phyloP scores from a whole-genome alignment of 139 green algal genomes.

The Picochlorum sp. region DNA sequence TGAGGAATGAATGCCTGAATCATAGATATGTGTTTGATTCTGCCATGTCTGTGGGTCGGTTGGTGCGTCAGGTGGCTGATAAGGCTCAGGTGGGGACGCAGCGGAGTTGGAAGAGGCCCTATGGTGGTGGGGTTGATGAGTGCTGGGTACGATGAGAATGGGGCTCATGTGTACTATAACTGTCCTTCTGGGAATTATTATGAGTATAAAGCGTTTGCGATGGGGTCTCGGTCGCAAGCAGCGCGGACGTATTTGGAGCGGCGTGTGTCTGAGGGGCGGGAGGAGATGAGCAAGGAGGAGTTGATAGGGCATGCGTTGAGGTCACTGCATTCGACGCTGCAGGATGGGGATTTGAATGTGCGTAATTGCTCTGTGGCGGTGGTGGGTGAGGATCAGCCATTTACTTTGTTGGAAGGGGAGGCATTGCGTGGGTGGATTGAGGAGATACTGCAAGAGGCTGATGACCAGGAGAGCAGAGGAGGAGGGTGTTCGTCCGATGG shows the following conservation, averaged over 20 bases:
- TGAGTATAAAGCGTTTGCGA: conserved; percentile 95
- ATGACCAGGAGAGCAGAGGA: neutral
- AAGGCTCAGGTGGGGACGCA: conserved; percentile 84
- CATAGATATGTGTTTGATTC: conserved; percentile 91
- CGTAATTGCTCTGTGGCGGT: conserved; percentile 71
- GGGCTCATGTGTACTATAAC: conserved; percentile 69
- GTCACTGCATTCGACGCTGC: conserved; percentile 35
- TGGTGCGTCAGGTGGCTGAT: conserved; percentile 89
- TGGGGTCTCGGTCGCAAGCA: conserved; percentile 87
- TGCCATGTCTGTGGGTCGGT: conserved; percentile 67
- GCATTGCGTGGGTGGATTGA: conserved; percentile 49
- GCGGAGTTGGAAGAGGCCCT: conserved; percentile 88
- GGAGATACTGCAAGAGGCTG: conserved; percentile 20
- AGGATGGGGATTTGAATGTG: conserved; percentile 77
- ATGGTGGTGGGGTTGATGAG: conserved; percentile 92
- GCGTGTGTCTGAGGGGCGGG: conserved; percentile 82
- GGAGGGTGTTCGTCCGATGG: too few relatives aligned
- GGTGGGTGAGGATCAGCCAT: conserved; percentile 66
- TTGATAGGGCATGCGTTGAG: conserved; percentile 75
- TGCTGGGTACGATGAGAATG: conserved; percentile 68
- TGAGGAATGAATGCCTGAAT: conserved; percentile 93
- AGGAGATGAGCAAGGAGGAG: conserved; percentile 54
- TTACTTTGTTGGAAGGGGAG: conserved; percentile 79
- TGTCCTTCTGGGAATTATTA: conserved; percentile 95
- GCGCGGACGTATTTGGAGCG: conserved; percentile 93